phyloP scores from a whole-genome alignment of 305 asterid genomes.

The Vinca major region DNA sequence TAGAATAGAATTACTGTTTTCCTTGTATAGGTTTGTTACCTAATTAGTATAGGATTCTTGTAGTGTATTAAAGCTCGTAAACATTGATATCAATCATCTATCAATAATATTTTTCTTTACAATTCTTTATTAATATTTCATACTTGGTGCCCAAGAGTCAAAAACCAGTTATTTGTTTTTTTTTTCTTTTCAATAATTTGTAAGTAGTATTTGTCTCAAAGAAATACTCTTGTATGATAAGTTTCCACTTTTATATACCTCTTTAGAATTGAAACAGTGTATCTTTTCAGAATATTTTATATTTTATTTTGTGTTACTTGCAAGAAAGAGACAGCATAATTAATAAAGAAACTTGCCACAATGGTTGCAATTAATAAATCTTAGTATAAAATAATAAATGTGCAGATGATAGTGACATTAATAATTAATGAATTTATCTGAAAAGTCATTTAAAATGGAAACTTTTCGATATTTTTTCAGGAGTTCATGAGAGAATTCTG shows the following conservation, averaged over 20 bases:
- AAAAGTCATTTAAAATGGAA: too few species aligned
- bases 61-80: too few species aligned
- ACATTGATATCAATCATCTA: too few species aligned
- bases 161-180: background rate
- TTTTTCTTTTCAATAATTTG: too few species aligned
- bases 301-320: background rate
- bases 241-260: conserved; percentile 1
- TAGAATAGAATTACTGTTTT: too few species aligned
- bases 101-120: too few species aligned
- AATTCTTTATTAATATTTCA: background rate
- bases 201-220: too few species aligned
- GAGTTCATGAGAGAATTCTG: too few species aligned
- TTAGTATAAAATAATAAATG: background rate
- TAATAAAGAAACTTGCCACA: background rate
- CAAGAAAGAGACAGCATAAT: background rate
- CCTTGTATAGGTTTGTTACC: too few species aligned
- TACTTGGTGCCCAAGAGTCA: conserved; percentile 16
- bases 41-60: too few species aligned
- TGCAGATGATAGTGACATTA: background rate
- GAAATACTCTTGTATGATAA: background rate
- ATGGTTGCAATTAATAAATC: background rate
- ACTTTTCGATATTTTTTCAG: too few species aligned
- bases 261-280: background rate
- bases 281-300: background rate
- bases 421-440: too few species aligned